Conservation (phyloP, 345 rosid species). For the Carallia pectinifolia region DNA sequence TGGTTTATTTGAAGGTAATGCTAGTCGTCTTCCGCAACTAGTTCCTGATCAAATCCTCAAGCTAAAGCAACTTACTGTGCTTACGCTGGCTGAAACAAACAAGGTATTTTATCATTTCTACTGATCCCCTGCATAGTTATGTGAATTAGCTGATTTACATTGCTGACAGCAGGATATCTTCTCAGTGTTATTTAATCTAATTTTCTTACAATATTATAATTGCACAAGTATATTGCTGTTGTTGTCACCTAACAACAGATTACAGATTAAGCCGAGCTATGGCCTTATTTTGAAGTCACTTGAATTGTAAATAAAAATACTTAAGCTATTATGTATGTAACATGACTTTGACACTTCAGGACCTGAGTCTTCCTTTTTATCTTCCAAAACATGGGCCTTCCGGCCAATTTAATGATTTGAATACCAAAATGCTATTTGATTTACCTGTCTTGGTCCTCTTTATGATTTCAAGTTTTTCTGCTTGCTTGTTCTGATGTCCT, state of each 20-base stretch:
- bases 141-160: not conserved
- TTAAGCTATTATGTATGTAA: too few relatives aligned
- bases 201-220: not conserved
- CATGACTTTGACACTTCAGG: too few relatives aligned
- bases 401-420: too few relatives aligned
- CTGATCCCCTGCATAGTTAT: not conserved
- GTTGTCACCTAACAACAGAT: not conserved
- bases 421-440: too few relatives aligned
- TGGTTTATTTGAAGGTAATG: conserved; percentile 48
- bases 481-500: conserved; percentile 12
- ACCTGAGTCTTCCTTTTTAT: too few relatives aligned
- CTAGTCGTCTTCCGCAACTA: conserved; percentile 53
- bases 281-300: not conserved
- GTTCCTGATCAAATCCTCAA: conserved; percentile 80
- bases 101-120: conserved; percentile 46
- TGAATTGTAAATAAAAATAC: too few relatives aligned
- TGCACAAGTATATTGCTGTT: not conserved
- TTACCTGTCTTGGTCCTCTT: not conserved
- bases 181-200: too few relatives aligned
- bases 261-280: not conserved
- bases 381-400: too few relatives aligned
- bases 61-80: conserved; percentile 91
- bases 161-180: not conserved
- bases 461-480: not conserved
- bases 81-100: conserved; percentile 78